A percentile compares a stretch with the other conserved stretches of the same genome.
These are phyloP conservation scores for Scalesia atractyloides DNA, from an alignment of 129 eudicot species.

Conservation along the genomic window DNA sequence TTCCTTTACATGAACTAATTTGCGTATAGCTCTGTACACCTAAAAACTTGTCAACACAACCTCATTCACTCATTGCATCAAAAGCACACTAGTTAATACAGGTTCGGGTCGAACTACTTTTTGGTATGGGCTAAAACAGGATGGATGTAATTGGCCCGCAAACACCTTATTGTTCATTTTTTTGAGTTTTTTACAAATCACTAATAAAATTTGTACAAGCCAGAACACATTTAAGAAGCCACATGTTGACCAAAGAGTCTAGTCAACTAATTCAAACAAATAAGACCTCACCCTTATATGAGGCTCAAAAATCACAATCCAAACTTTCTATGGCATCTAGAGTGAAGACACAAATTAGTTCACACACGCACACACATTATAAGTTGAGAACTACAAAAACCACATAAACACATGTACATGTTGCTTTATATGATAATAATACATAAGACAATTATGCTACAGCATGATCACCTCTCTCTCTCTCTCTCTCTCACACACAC, in stretches of 20 bases:
- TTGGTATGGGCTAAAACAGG: background rate
- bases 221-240: background rate
- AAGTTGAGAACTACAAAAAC: too few species aligned
- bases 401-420: conserved; percentile 28
- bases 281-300: background rate
- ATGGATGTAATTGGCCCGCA: background rate
- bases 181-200: background rate
- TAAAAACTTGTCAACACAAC: background rate
- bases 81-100: background rate
- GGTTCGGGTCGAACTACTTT: background rate
- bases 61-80: background rate
- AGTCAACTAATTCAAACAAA: background rate
- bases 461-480: too few species aligned
- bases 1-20: background rate
- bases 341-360: background rate
- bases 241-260: background rate
- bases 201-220: background rate
- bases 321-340: background rate
- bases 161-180: background rate
- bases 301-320: background rate
- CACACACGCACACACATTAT: background rate
- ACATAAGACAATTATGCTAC: too few species aligned
- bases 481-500: too few species aligned
- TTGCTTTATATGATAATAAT: too few species aligned
- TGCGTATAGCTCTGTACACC: background rate